These are phyloP conservation scores for Penicillium sp. DNA, from an alignment of 2,329 filamentous ascomycete genomes.

Conservation along the genomic window DNA sequence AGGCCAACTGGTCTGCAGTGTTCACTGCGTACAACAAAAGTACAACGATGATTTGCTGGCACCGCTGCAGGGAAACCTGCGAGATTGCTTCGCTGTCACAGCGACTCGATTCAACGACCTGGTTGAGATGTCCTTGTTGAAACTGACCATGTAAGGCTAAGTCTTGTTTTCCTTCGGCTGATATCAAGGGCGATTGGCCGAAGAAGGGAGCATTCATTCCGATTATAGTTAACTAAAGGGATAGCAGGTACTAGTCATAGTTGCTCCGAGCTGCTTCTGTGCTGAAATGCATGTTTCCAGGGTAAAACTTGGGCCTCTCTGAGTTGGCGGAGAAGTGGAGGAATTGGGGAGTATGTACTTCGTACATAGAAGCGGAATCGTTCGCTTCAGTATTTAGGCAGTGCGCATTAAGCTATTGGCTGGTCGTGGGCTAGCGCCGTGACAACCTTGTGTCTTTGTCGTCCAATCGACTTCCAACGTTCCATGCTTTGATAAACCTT, in stretches of 20 bases:
- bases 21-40: slow-evolving; percentile 23
- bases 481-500: too few species aligned
- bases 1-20: slow-evolving; percentile 23
- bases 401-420: too few species aligned
- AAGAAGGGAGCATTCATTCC: not conserved
- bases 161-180: not conserved
- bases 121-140: not conserved
- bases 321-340: too few species aligned
- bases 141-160: not conserved
- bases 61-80: slow-evolving; percentile 20
- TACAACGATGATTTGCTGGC: slow-evolving; percentile 22
- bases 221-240: not conserved
- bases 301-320: too few species aligned
- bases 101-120: slow-evolving; percentile 17
- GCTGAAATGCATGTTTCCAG: too few species aligned
- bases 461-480: too few species aligned
- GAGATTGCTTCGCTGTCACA: slow-evolving; percentile 16
- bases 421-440: too few species aligned
- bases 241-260: not conserved
- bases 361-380: too few species aligned
- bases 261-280: too few species aligned
- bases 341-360: too few species aligned
- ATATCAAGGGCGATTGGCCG: not conserved
- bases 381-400: too few species aligned
- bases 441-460: too few species aligned